Conservation (phyloP, 2,329 filamentous ascomycete species). For the Biscogniauxia sp. region DNA sequence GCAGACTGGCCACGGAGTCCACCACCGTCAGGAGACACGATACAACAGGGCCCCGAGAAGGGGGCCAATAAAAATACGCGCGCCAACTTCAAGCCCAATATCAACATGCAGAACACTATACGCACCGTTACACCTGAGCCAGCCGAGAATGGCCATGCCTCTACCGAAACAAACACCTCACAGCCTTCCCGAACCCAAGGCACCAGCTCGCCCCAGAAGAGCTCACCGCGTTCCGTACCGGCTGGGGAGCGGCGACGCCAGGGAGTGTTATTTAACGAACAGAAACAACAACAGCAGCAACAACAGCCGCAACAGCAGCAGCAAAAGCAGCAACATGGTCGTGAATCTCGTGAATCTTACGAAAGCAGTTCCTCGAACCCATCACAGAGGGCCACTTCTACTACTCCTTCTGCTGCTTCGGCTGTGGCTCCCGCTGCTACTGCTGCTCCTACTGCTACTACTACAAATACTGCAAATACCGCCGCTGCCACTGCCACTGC, state of each 20-base stretch:
- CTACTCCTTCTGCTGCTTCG: no score
- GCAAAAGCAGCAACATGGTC: constrained; percentile 41
- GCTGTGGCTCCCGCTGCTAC: no score
- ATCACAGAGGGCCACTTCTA: constrained; percentile 24
- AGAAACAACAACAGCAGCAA: no score
- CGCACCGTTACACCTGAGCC: constrained; percentile 67
- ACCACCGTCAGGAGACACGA: constrained; percentile 26
- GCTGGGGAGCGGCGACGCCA: constrained; percentile 49
- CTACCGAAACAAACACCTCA: constrained; percentile 22
- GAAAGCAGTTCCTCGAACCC: constrained; percentile 46
- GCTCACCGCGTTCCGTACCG: constrained; percentile 47
- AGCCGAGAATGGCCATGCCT: constrained; percentile 33
- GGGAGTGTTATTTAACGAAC: constrained; percentile 60
- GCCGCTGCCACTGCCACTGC: not conserved
- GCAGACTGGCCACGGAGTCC: constrained; percentile 33
- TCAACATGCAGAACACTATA: constrained; percentile 44
- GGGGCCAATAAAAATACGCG: constrained; percentile 20
- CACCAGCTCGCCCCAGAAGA: constrained; percentile 40
- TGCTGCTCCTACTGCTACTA: no score
- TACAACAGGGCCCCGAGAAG: constrained; percentile 23
- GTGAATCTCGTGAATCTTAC: constrained; percentile 48
- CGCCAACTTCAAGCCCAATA: constrained; percentile 28
- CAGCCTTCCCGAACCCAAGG: constrained; percentile 33
- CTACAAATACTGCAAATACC: no score
- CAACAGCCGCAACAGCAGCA: no score